Base-by-base conservation (phyloP, 2,329 filamentous ascomycete species). In the Dothidotthia symphoricarpi region DNA sequence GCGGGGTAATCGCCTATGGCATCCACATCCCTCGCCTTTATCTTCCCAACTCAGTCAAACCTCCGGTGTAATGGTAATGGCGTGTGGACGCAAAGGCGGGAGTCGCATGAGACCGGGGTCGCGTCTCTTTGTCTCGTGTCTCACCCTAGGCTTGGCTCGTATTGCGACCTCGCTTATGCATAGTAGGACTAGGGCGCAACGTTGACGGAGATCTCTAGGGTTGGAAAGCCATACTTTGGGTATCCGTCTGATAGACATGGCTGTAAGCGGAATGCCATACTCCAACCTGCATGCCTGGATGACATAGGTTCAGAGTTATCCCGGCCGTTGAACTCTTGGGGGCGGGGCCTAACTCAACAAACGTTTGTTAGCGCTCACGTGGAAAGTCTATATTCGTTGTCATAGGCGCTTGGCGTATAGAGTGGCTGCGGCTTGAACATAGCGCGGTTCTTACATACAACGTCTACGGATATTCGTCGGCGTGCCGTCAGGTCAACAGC, bases 1-100 rank as follows among this genome's bases (percentile, higher is more conserved):
- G 46, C 43, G 46, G 46, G 46, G 46, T 49, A 46, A 39, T 34
- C 33, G 25, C 17, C 28, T 36, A 28, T 17, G 30, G 19, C 39
- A 36, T 37, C 46, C 46, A 46, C 43, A 46, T 17, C 38, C 28
- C 41, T 25, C 37, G 39, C 33, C 36, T 41, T 31, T 9, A 30
- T 14, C 34, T 30, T 19, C 43, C 43, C 15, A 28, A 43, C n/a
- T 39, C 11, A 43, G 46, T 24, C 16, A 41, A 34, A 36, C 11
- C 36, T 46, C 46, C 46, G 46, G 22, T 22, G 19, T 22, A 9
- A 22, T 22, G 35, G 22, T 24, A 24, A 33, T 16, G 8, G 24
- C 24, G 30, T 22, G 16, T 34, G 16, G 16, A 24, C 22, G 30
- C 24, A 27, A 14, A 22, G 7, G 16, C 19, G 24, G n/a, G 30